Conservation (phyloP, 768 basidiomycete species). For the Boletus subcaerulescens region DNA sequence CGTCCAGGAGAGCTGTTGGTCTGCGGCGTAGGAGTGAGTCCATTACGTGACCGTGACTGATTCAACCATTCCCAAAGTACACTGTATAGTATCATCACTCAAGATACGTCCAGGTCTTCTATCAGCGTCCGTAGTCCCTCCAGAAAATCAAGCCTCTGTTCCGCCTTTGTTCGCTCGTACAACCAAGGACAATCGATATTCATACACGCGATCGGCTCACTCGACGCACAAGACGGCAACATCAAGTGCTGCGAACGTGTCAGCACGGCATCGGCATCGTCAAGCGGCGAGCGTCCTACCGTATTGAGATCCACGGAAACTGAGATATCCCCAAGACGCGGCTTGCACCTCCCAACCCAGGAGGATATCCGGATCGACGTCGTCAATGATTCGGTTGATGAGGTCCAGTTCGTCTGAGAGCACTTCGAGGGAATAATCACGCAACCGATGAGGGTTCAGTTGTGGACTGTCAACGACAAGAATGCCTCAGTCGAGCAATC, state of each 20-base stretch:
- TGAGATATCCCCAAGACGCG: conserved; percentile 90
- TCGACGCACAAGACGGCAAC: conserved; percentile 47
- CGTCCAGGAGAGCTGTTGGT: not conserved
- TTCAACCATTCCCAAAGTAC: no score
- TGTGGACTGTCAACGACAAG: conserved; percentile 27
- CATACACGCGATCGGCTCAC: no score
- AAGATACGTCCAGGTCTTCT: conserved; percentile 22
- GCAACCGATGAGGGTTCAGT: conserved; percentile 35
- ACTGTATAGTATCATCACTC: no score
- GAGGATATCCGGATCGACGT: conserved; percentile 88
- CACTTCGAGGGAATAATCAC: conserved; percentile 45
- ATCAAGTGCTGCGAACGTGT: conserved; percentile 55
- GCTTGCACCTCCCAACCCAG: conserved; percentile 91
- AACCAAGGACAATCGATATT: conserved; percentile 87
- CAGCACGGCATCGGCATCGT: not conserved
- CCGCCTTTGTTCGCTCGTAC: conserved; percentile 64
- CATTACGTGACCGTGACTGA: not conserved
- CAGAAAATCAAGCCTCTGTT: conserved; percentile 36
- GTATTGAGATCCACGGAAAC: conserved; percentile 50
- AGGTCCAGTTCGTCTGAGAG: conserved; percentile 74
- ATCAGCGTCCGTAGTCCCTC: conserved; percentile 32
- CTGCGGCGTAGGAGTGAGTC: not conserved
- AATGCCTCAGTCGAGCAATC: conserved; percentile 40
- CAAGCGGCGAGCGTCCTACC: conserved; percentile 37
- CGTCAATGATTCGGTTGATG: conserved; percentile 73